Base-by-base conservation (phyloP, 176 grass and related monocot genomes). In the Rhynchospora breviuscula region DNA sequence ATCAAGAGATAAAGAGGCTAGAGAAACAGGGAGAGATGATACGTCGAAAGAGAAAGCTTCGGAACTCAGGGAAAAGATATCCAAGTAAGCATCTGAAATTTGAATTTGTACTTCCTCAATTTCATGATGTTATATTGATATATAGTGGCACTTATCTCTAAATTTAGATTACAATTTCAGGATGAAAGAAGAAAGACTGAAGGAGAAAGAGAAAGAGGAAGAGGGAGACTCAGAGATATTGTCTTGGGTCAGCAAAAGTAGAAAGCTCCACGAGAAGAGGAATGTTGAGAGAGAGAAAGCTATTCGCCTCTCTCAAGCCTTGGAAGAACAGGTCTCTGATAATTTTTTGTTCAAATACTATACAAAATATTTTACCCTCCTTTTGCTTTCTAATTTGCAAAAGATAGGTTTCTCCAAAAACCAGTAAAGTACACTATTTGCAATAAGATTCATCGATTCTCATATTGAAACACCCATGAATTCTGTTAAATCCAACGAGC, bases 221-320 rank as follows among this genome's bases (percentile, higher is more conserved):
- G 83, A 93, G 44, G 76, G 77, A 69, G 83, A 79, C 90, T 92
- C 80, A 70, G 93, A 95, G 82, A 83, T 99, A 81, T 79, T 93
- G 84, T 85, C 96, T 44, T 99, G 93, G 93, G 93, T 99, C 52
- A 88, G 85, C 31, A 95, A 92, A 84, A 93, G 87, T 85, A 89
- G 93, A 54, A 91, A 89, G 83, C 76, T 99, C 70, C 88, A 95
- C 22, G 96, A 93, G 71, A 91, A 92, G 86, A 87, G 85, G 48
- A 67, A 88, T 84, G 86, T 65, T 52, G 96, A 99, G 86, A 88
- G 76, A 56, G 96, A 93, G 84, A 93, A 97, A 89, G 88, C 96
- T 59, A 84, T 95, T 82, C 86, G 72, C 69, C 91, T 81, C 79
- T 89, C 93, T 85, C 88, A 86, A 89, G 86, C 84, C 89, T 90